Evolutionary conservation across 805 yeast species (phyloP).

Genomic region (Blastobotrys peoriensis): DNA sequence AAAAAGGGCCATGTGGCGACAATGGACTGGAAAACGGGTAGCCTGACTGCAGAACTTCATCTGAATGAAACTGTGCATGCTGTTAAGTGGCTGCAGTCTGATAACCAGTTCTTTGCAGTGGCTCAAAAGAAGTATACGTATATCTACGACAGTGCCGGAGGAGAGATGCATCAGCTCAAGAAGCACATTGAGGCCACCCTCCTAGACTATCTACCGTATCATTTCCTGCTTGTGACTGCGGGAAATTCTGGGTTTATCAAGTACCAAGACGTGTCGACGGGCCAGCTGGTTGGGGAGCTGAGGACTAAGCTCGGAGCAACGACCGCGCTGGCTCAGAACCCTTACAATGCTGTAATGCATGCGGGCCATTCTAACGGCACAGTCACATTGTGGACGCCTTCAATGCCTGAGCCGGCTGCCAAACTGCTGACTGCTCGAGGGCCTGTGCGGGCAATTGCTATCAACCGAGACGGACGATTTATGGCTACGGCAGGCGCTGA

Average conservation of each 20-base stretch:
- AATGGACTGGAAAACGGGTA: constrained; percentile 91
- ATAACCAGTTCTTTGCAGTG: constrained; percentile 81
- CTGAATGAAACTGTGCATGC: constrained; percentile 86
- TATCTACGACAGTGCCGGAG: constrained; percentile 85
- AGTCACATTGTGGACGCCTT: constrained; percentile 91
- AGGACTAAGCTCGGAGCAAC: constrained; percentile 90
- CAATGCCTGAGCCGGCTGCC: constrained; percentile 76
- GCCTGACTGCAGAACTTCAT: constrained; percentile 71
- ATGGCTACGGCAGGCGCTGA: constrained; percentile 94
- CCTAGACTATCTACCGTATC: constrained; percentile 88
- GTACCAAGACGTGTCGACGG: constrained; percentile 95
- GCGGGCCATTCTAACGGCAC: constrained; percentile 91
- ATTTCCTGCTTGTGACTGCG: constrained; percentile 77
- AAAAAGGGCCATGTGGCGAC: constrained; percentile 92
- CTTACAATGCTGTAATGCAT: constrained; percentile 93
- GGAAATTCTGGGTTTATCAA: constrained; percentile 85
- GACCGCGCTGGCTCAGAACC: constrained; percentile 79
- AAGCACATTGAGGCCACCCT: constrained; percentile 82
- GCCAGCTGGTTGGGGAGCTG: constrained; percentile 72
- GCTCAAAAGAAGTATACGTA: constrained; percentile 95
- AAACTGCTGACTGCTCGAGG: constrained; percentile 79
- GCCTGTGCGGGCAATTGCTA: constrained; percentile 76
- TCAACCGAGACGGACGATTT: constrained; percentile 87
- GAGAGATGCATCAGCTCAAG: constrained; percentile 84
- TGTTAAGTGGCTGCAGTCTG: constrained; percentile 85